Evolutionary conservation across 352 stramenopile species (phyloP), one percentile per base, ranked within the genome.

Genomic region (Elongisporangium senticosum): DNA sequence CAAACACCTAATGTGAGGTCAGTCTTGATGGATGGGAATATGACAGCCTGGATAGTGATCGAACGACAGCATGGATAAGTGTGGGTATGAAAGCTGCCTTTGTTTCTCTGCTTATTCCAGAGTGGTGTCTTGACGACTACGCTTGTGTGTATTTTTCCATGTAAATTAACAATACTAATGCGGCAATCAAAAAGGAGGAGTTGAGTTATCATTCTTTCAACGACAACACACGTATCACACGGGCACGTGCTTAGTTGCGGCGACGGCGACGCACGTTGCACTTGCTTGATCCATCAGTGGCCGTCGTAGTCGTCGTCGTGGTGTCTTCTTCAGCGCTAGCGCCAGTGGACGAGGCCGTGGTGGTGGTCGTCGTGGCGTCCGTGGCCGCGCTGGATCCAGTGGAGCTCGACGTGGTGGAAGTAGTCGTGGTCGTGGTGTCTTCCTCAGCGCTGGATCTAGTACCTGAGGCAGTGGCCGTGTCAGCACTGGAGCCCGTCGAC

Each of bases 341-440:
- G 22, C 53, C 49, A 5, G 61, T 37, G 26, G 26, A 37, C 3
- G 48, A 20, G 7, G 48, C 21, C 48, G 51, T 62, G 7, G 62
- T 51, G 19, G 56, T 39, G 8, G 37, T n/a, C 4, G 62, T 58
- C 2, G 61, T 17, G 8, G 43, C 51, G 19, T 43, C 68, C 7
- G 56, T 33, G 10, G 40, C 6, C 19, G 61, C 33, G 4, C 28
- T 49, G n/a, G 47, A 49, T 5, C 50, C 63, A 37, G 54, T 63
- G 14, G 54, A 39, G 3, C 40, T 52, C n/a, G 55, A 8, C 7
- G 63, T 53, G 43, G 54, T 53, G 24, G 60, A 37, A n/a, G 62
- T 49, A 15, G 51, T 51, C 17, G 60, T 62, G 6, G 51, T 51
- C 0, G 64, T 57, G 15, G 55, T 64, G 7, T 60, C 39, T 8